Evolutionary conservation across 2,329 filamentous ascomycete genomes (phyloP).

Genomic region (Septoria linicola): DNA sequence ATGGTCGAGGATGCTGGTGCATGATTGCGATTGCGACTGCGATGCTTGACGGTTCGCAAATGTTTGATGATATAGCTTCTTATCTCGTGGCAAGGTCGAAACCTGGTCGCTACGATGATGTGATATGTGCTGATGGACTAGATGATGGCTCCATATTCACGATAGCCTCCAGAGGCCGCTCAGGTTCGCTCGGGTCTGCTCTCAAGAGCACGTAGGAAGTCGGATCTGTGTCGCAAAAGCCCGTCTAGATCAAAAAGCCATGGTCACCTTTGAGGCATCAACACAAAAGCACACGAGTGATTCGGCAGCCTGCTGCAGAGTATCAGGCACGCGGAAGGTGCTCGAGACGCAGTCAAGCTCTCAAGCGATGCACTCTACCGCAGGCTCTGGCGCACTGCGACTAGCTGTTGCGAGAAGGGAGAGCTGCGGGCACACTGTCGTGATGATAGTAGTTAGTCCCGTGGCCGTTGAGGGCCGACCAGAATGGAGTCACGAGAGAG

Average conservation of each 20-base stretch:
- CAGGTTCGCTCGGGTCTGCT: slow-evolving; percentile 7
- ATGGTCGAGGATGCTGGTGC: slow-evolving; percentile 85
- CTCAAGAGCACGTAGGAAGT: slow-evolving; percentile 2
- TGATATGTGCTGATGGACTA: slow-evolving; percentile 17
- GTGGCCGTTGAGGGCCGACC: slow-evolving; percentile 13
- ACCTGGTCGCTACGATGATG: slow-evolving; percentile 20
- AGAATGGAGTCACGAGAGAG: slow-evolving; percentile 17
- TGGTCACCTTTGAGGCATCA: slow-evolving; percentile 24
- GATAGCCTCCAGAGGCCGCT: slow-evolving; percentile 21
- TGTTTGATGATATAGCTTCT: neutral
- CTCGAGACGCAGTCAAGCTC: slow-evolving; percentile 19
- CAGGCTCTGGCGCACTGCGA: neutral
- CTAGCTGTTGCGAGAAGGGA: neutral
- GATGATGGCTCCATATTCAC: slow-evolving; percentile 29
- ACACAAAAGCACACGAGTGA: slow-evolving; percentile 24
- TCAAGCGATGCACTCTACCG: slow-evolving; percentile 5
- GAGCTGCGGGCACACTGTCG: neutral
- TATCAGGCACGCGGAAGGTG: slow-evolving; percentile 9
- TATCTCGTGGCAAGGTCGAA: slow-evolving; percentile 1
- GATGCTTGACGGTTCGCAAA: neutral
- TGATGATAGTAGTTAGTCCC: slow-evolving; percentile 3
- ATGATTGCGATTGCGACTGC: slow-evolving; percentile 52
- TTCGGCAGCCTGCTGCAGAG: slow-evolving; percentile 18
- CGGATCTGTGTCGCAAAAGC: slow-evolving; percentile 20
- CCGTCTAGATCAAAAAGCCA: slow-evolving; percentile 22